Conservation (phyloP, 2,329 filamentous ascomycete genomes). For the Beauveria varroae region DNA sequence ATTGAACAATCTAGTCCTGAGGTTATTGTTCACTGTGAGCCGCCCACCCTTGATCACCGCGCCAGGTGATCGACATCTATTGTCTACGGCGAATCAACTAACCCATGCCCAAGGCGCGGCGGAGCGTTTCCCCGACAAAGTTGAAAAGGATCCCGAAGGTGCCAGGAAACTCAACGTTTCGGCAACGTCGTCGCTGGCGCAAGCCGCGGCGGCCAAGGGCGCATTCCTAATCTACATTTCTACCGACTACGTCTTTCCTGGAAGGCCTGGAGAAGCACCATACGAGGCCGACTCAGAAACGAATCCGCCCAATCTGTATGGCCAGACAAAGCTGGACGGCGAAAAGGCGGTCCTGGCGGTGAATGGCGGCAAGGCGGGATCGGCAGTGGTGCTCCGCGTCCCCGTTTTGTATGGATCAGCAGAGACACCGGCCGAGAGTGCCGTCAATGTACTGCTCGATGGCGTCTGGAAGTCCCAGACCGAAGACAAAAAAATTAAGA, state of each 20-base stretch:
- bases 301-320: conserved; percentile 69
- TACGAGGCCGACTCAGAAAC: conserved; percentile 61
- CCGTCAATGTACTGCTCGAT: conserved; percentile 75
- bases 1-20: conserved; percentile 46
- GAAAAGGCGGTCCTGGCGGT: conserved; percentile 59
- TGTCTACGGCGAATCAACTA: neutral
- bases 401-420: conserved; percentile 80
- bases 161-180: conserved; percentile 68
- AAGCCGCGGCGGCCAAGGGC: conserved; percentile 52
- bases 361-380: conserved; percentile 43
- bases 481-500: conserved; percentile 53
- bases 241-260: conserved; percentile 75
- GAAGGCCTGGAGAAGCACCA: conserved; percentile 70
- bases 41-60: neutral
- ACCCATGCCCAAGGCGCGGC: conserved; percentile 56
- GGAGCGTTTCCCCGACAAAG: conserved; percentile 81
- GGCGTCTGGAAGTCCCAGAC: conserved; percentile 67
- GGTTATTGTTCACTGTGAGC: conserved; percentile 73
- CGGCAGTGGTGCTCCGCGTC: conserved; percentile 67
- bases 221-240: conserved; percentile 70
- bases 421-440: conserved; percentile 64
- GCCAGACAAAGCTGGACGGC: conserved; percentile 53
- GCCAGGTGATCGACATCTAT: neutral
- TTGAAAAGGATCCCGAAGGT: conserved; percentile 69
- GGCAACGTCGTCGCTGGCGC: conserved; percentile 59